phyloP scores from a whole-genome alignment of 805 yeast genomes.

The Yarrowia divulgata region DNA sequence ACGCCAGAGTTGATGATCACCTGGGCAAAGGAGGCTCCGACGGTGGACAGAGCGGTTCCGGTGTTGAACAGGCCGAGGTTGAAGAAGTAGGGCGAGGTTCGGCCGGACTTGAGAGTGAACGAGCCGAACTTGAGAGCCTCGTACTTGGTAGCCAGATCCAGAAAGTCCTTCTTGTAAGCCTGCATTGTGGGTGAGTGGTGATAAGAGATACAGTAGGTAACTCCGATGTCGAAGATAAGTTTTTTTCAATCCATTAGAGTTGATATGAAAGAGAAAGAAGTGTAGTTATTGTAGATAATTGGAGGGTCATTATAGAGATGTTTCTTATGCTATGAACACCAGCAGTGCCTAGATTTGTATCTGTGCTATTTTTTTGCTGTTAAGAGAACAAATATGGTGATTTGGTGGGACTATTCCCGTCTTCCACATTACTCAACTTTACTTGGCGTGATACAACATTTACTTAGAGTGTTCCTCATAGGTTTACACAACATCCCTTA shows the following conservation, averaged over 20 bases:
- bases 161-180: slow-evolving; percentile 67
- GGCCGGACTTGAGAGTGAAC: slow-evolving; percentile 90
- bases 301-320: neutral
- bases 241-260: slow-evolving; percentile 14
- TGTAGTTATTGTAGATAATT: neutral
- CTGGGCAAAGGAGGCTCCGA: slow-evolving; percentile 88
- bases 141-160: slow-evolving; percentile 81
- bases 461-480: too few species aligned
- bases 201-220: slow-evolving; percentile 1
- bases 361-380: too few species aligned
- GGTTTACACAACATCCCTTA: too few species aligned
- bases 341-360: too few species aligned
- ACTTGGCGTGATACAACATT: too few species aligned
- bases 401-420: too few species aligned
- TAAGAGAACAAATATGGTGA: too few species aligned
- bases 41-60: slow-evolving; percentile 75
- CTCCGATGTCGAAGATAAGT: slow-evolving; percentile 8
- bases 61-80: slow-evolving; percentile 89
- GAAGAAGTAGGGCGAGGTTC: slow-evolving; percentile 95
- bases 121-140: slow-evolving; percentile 86
- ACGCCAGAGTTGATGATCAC: slow-evolving; percentile 82
- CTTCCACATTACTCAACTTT: too few species aligned
- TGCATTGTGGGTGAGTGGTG: slow-evolving; percentile 48
- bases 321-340: too few species aligned
- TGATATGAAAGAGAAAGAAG: neutral